These are phyloP conservation scores for Crucibulum cyathiforme DNA, from an alignment of 1,284 basidiomycete genomes.

Conservation along the genomic window DNA sequence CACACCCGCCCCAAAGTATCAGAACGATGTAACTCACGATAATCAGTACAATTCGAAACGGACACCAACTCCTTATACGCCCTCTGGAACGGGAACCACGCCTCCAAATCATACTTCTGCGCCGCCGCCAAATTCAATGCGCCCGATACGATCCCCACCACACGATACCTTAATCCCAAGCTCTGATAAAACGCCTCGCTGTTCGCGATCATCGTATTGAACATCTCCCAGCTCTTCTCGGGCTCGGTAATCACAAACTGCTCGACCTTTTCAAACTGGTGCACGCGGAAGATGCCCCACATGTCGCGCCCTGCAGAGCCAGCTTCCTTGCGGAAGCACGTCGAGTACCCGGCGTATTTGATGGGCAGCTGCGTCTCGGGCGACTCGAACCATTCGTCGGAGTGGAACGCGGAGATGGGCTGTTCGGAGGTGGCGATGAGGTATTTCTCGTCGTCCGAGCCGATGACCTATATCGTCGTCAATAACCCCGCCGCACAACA, in stretches of 20 bases:
- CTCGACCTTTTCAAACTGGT: constrained; percentile 99
- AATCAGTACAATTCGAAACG: constrained; percentile 94
- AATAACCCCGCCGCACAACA: background rate
- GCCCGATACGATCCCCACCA: constrained; percentile 96
- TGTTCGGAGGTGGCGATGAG: constrained; percentile 99
- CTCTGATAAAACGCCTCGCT: constrained; percentile 97
- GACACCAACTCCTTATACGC: constrained; percentile 95
- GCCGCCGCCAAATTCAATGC: constrained; percentile 96
- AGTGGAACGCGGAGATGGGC: constrained; percentile 95
- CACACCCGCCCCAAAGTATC: background rate
- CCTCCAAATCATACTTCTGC: constrained; percentile 98
- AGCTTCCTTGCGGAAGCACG: constrained; percentile 99
- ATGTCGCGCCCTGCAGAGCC: constrained; percentile 97
- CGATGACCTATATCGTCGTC: constrained; percentile 67
- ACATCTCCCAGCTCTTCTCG: constrained; percentile 92
- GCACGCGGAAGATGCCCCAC: constrained; percentile 99
- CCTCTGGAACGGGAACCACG: constrained; percentile 99
- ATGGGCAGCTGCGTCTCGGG: constrained; percentile 92
- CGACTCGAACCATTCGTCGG: constrained; percentile 96
- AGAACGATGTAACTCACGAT: constrained; percentile 66
- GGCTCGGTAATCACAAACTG: constrained; percentile 97
- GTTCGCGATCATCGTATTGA: constrained; percentile 89
- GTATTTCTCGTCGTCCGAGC: constrained; percentile 96
- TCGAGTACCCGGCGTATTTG: constrained; percentile 84
- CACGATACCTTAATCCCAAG: constrained; percentile 88